Base-by-base conservation (phyloP, 2,329 filamentous ascomycete species). In the Talaromyces sp. region DNA sequence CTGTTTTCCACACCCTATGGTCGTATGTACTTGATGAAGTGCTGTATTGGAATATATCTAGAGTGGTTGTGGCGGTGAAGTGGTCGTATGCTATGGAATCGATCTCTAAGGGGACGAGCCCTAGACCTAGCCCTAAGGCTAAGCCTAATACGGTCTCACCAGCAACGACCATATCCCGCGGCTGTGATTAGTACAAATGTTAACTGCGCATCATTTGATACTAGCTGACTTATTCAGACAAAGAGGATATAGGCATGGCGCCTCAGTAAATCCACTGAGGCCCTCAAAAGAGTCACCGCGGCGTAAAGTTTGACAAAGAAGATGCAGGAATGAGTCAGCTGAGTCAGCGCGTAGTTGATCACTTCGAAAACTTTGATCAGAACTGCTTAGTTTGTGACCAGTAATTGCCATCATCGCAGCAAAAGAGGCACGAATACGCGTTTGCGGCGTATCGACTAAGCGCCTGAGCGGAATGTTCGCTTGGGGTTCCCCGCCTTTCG, bases 1-100 rank as follows among this genome's bases (percentile, higher is more conserved):
- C 50, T 54, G 50, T 54, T 54, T 54, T 54, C 31, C 50, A 54
- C 50, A 54, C 50, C 50, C 50, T 54, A 35, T 54, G 50, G 50
- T 54, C 50, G 50, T 54, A 54, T 54, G 50, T 54, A 10, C 31
- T 54, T 13, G 50, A 3, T 16, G 7, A 3, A 27, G 13, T 3
- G 13, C 11, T 14, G 13, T 8, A 22, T 19, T 7, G 31, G 31
- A 6, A 13, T 13, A 54, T 37, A 9, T 22, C 9, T 19, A 16
- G 27, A 3, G 3, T 22, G 13, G 13, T 13, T 22, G 27, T 3
- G 50, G 9, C 19, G 31, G 16, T 54, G 16, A 13, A 7, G 50
- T 54, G 27, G 24, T 33, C 33, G 48, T 50, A 50, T 16, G 9
- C 35, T 5, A 27, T 24, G 19, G 10, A 22, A 22, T 14, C 3